These are phyloP conservation scores for Tetrapisispora taiwanensis DNA, from an alignment of 805 yeast species.

Conservation along the genomic window DNA sequence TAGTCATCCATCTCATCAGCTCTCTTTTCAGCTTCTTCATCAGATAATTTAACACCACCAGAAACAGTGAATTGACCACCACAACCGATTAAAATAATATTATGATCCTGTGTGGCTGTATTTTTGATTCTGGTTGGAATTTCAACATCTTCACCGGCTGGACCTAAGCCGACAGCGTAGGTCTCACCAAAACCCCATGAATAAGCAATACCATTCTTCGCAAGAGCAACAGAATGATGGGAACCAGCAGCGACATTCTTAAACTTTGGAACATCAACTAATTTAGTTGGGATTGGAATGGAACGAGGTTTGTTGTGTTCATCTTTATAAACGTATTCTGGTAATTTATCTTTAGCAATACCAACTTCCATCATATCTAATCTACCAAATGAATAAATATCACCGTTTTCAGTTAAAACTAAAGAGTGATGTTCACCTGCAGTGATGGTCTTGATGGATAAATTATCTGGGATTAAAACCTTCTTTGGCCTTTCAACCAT, in stretches of 20 bases:
- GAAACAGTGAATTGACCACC: slow-evolving; percentile 95
- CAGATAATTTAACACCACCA: slow-evolving; percentile 52
- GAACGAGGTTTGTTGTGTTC: slow-evolving; percentile 73
- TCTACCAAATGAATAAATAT: slow-evolving; percentile 79
- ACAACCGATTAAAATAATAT: slow-evolving; percentile 67
- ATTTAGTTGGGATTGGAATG: slow-evolving; percentile 72
- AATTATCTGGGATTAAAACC: slow-evolving; percentile 52
- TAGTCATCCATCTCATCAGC: slow-evolving; percentile 43
- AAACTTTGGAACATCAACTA: slow-evolving; percentile 47
- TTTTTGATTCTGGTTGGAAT: slow-evolving; percentile 82
- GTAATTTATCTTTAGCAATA: slow-evolving; percentile 53
- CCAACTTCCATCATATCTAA: slow-evolving; percentile 92
- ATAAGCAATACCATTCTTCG: slow-evolving; percentile 73
- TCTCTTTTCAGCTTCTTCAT: slow-evolving; percentile 34
- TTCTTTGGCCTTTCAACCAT: slow-evolving; percentile 67
- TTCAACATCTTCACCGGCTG: slow-evolving; percentile 74
- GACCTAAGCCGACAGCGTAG: slow-evolving; percentile 92
- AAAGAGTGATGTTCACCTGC: slow-evolving; percentile 95
- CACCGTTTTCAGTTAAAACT: slow-evolving; percentile 63
- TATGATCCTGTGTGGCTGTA: slow-evolving; percentile 80
- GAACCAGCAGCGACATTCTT: slow-evolving; percentile 70
- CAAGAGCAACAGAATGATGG: slow-evolving; percentile 83
- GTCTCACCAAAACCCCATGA: slow-evolving; percentile 99
- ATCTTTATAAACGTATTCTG: slow-evolving; percentile 64
- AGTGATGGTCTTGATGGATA: slow-evolving; percentile 49